Evolutionary conservation across 306 rosid genomes (phyloP).

Genomic region (Lagenaria siceraria): DNA sequence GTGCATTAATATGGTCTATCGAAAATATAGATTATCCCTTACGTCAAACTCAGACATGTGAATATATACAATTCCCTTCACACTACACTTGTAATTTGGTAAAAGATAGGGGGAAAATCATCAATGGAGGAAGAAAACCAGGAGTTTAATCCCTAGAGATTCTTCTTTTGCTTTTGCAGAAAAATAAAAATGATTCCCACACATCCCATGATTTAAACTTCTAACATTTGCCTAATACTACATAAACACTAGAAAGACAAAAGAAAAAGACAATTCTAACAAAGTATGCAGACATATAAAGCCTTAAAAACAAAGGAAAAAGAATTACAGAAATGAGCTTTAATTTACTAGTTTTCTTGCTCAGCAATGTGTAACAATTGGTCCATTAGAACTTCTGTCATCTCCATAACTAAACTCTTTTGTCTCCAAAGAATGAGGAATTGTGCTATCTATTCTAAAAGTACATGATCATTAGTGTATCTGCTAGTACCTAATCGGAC

Average conservation of each 20-base stretch:
- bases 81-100: too few relatives aligned
- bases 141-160: background rate
- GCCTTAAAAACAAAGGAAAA: background rate
- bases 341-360: background rate
- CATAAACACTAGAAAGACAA: background rate
- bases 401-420: slow-evolving; percentile 8
- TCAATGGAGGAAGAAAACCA: background rate
- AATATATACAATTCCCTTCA: too few relatives aligned
- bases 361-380: background rate
- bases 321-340: background rate
- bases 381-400: background rate
- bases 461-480: background rate
- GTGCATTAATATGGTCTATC: too few relatives aligned
- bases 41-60: too few relatives aligned
- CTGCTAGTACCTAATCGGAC: slow-evolving; percentile 79
- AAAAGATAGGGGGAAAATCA: too few relatives aligned
- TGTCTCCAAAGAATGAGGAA: slow-evolving; percentile 13
- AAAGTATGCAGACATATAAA: background rate
- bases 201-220: background rate
- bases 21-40: too few relatives aligned
- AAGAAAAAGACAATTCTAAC: background rate
- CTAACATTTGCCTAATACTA: background rate
- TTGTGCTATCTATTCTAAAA: background rate
- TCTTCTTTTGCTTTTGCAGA: background rate
- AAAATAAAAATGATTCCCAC: background rate